Base-by-base conservation (phyloP, 768 basidiomycete genomes). In the Tylopilus balloui region DNA sequence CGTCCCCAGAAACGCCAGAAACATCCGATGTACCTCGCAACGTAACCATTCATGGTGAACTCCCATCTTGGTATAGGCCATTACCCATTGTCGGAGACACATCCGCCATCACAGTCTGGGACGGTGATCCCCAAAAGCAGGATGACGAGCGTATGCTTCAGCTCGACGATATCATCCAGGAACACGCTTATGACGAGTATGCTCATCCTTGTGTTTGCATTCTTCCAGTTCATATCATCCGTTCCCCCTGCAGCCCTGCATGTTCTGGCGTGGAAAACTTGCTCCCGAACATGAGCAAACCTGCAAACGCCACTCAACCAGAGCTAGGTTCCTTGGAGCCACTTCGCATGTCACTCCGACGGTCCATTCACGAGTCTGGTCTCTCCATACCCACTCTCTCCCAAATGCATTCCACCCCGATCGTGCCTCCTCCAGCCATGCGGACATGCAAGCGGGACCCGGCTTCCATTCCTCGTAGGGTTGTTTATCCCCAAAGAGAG, bases 171-270 rank as follows among this genome's bases (percentile, higher is more conserved):
- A 71, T 89, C 40, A 78, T 89, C 46, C 82, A 87, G 59, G 79
- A 81, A 52, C 78, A 83, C 58, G 83, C 80, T 27, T 89, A 85
- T 64, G 84, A 86, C 54, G 85, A 88, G 86, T 89, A 63, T 53
- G 84, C 38, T 32, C 70, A 43, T 36, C 32, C 47, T 35, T 50
- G 52, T 53, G 45, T 45, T 48, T 24, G 55, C 41, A 21, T 38
- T n/a, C 8, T 31, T 15, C 13, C 19, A 13, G 36, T 38, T 52
- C 36, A 47, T 45, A 36, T 51, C 47, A 32, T 19, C 14, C 29
- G 6, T 20, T 42, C 2, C 37, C 15, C 40, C 47, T 48, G 42
- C 31, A 65, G 57, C 48, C 60, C 57, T 31, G 40, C 57, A 3
- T 54, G 52, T 24, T 62, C 59, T 17, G 46, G 53, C 27, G 40